Conservation (phyloP, 2,329 filamentous ascomycete genomes). For the Sarocladium kiliense region DNA sequence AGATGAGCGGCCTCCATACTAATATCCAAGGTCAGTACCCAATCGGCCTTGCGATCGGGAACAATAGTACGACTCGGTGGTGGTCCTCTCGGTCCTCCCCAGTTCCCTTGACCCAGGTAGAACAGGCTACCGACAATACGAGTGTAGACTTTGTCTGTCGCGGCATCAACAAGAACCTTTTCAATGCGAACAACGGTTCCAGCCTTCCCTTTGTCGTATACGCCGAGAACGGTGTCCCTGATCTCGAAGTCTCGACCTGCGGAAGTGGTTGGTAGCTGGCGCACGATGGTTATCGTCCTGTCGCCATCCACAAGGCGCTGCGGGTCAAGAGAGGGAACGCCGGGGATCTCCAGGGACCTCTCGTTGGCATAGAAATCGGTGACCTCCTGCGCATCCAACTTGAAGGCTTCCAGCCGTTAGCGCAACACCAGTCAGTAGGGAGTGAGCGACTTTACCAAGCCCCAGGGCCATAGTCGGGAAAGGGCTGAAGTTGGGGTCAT, state of each 20-base stretch:
- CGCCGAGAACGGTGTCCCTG: slow-evolving; percentile 39
- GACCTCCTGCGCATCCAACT: slow-evolving; percentile 59
- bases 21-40: not conserved
- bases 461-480: slow-evolving; percentile 11
- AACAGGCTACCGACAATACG: slow-evolving; percentile 57
- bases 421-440: not conserved
- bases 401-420: slow-evolving; percentile 57
- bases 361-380: slow-evolving; percentile 64
- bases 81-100: slow-evolving; percentile 34
- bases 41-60: slow-evolving; percentile 4
- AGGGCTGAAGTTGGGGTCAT: slow-evolving; percentile 4
- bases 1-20: slow-evolving; percentile 7
- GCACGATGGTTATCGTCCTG: slow-evolving; percentile 58
- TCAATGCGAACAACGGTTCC: slow-evolving; percentile 65
- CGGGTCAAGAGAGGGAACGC: slow-evolving; percentile 60
- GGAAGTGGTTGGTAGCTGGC: slow-evolving; percentile 57
- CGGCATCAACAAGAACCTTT: slow-evolving; percentile 56
- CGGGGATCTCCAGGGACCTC: slow-evolving; percentile 50
- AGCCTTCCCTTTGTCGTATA: slow-evolving; percentile 70
- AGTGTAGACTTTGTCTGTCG: slow-evolving; percentile 56
- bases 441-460: not conserved
- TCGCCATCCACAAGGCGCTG: slow-evolving; percentile 63
- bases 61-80: not conserved
- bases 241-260: slow-evolving; percentile 52
- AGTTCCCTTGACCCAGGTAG: slow-evolving; percentile 53